A percentile compares a stretch with the other conserved stretches of the same genome.
These are phyloP conservation scores for Trichoderma sp. DNA, from an alignment of 2,329 filamentous ascomycete species.

Conservation along the genomic window DNA sequence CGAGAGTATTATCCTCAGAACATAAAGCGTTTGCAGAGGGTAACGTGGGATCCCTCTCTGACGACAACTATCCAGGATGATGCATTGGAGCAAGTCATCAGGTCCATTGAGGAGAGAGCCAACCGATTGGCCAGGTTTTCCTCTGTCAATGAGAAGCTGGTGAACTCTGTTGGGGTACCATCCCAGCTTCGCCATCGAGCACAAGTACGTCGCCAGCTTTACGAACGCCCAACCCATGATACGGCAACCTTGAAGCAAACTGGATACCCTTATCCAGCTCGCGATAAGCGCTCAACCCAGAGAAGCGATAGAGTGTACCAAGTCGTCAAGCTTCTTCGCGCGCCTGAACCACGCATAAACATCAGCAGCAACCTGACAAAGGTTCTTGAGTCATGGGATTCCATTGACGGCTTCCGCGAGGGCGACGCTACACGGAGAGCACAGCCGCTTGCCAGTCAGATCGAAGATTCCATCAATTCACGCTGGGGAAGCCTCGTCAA, in stretches of 20 bases:
- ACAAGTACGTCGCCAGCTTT: neutral
- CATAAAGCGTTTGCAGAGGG: conserved; percentile 41
- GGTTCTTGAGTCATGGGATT: neutral
- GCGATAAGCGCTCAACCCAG: neutral
- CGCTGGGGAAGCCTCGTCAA: conserved; percentile 22
- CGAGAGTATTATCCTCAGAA: conserved; percentile 45
- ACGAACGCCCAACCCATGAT: neutral
- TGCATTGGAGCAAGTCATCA: too few relatives aligned
- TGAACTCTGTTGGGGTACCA: neutral
- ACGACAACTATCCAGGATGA: conserved; percentile 40
- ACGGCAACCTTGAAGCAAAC: fast-evolving
- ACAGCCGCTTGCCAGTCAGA: conserved; percentile 16
- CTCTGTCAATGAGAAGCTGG: too few relatives aligned
- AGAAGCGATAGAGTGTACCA: neutral
- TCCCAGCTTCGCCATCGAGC: conserved; percentile 17
- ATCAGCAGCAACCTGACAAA: neutral
- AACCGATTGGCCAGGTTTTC: too few relatives aligned
- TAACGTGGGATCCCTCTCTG: conserved; percentile 39
- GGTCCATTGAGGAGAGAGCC: too few relatives aligned
- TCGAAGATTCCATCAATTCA: conserved; percentile 10
- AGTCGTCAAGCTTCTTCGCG: neutral
- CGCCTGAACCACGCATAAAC: neutral
- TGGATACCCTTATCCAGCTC: neutral
- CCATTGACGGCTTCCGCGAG: conserved; percentile 13
- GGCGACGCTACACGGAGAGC: neutral